Percentiles rank a stretch among this genome's conserved stretches.
These are phyloP conservation scores for Maudiozyma bulderi DNA, from an alignment of 805 yeast species.

Conservation along the genomic window DNA sequence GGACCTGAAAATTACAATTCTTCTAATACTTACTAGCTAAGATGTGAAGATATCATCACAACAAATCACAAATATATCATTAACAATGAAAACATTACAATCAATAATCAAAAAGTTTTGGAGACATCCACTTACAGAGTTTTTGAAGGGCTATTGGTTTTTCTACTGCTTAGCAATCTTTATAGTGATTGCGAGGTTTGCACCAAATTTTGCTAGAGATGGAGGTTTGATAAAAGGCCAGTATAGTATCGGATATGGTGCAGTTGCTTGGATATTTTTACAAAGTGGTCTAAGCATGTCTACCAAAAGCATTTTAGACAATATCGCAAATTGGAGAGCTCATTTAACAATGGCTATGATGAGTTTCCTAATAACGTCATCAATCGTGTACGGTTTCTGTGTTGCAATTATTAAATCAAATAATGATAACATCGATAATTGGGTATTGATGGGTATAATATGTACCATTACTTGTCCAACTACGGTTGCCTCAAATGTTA, in stretches of 20 bases:
- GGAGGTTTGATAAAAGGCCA: constrained; percentile 70
- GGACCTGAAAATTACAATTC: too few relatives aligned
- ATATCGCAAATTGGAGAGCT: constrained; percentile 71
- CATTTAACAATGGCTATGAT: constrained; percentile 59
- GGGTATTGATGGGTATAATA: constrained; percentile 74
- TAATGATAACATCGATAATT: constrained; percentile 52
- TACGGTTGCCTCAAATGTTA: constrained; percentile 84
- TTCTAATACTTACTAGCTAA: too few relatives aligned
- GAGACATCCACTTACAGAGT: constrained; percentile 17
- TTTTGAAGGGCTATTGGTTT: constrained; percentile 53
- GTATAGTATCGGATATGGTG: constrained; percentile 74
- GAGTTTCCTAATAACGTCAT: constrained; percentile 62
- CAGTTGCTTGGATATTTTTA: constrained; percentile 77
- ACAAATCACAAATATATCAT: too few relatives aligned
- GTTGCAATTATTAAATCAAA: constrained; percentile 53
- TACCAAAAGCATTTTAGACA: constrained; percentile 49
- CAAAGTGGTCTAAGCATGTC: constrained; percentile 75
- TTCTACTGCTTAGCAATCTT: constrained; percentile 61
- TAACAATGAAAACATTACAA: too few relatives aligned
- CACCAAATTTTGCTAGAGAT: constrained; percentile 74
- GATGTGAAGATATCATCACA: too few relatives aligned
- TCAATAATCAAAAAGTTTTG: constrained; percentile 5
- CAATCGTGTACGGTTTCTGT: constrained; percentile 65
- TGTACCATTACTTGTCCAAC: constrained; percentile 86
- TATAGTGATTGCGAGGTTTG: constrained; percentile 64